phyloP scores from a whole-genome alignment of 228 moss, liverwort and hornwort species.

The Sphagnum fallax region DNA sequence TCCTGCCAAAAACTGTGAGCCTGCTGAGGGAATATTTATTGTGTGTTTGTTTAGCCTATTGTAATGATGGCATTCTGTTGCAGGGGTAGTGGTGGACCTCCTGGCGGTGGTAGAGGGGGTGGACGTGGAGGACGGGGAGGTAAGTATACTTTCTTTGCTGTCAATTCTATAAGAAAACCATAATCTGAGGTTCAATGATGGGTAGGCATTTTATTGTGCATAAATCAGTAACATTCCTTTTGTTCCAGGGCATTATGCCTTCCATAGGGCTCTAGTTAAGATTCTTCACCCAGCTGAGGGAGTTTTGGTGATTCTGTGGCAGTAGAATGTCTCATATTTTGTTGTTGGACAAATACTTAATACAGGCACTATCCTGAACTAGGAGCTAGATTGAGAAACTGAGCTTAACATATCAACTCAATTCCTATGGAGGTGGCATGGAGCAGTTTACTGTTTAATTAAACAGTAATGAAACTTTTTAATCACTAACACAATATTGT shows the following conservation, averaged over 20 bases:
- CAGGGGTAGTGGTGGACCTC: conserved; percentile 27
- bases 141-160: background rate
- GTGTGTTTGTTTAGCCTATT: background rate
- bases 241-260: too few species aligned
- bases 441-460: background rate
- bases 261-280: too few species aligned
- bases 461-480: background rate
- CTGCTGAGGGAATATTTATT: background rate
- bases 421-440: background rate
- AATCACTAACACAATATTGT: background rate
- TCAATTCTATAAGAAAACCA: background rate
- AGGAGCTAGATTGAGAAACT: background rate
- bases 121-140: conserved; percentile 70
- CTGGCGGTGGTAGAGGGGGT: conserved; percentile 53
- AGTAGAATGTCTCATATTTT: background rate
- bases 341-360: background rate
- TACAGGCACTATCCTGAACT: background rate
- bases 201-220: background rate
- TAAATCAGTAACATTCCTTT: background rate
- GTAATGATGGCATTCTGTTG: conserved; percentile 12
- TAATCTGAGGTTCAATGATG: background rate
- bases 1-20: conserved; percentile 1
- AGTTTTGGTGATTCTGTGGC: too few species aligned
- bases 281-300: too few species aligned
- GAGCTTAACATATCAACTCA: background rate